Evolutionary conservation across 352 stramenopile genomes (phyloP).

Genomic region (Globisporangium nagaii): DNA sequence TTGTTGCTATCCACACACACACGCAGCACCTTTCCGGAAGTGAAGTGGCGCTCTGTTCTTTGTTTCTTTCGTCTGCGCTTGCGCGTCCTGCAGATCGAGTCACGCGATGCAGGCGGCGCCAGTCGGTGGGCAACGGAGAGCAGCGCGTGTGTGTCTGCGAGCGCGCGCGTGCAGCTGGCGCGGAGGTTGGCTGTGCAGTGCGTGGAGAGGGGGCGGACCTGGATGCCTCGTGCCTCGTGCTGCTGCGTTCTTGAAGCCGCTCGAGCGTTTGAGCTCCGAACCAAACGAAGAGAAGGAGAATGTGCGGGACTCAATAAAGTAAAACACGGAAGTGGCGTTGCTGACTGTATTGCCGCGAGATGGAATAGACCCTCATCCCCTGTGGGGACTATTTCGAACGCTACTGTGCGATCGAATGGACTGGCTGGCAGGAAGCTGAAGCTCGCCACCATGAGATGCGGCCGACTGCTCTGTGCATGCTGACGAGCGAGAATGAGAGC

Average conservation of each 20-base stretch:
- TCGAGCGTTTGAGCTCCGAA: background rate
- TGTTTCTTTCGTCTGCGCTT: background rate
- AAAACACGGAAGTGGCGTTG: background rate
- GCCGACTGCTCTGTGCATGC: too few relatives aligned
- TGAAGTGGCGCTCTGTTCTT: background rate
- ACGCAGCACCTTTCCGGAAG: background rate
- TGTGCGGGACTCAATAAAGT: background rate
- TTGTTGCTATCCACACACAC: background rate
- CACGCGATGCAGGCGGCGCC: background rate
- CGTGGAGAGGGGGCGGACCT: background rate
- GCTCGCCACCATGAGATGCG: too few relatives aligned
- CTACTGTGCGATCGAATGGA: background rate
- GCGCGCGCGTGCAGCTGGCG: background rate
- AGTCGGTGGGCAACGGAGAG: background rate
- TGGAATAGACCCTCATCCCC: background rate
- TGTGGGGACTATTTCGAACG: background rate
- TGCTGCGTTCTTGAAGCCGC: slow-evolving; percentile 9
- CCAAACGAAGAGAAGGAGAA: background rate
- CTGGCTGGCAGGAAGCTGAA: background rate
- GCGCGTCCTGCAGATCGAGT: background rate
- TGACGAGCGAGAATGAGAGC: too few relatives aligned
- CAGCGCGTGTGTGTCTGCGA: too few relatives aligned
- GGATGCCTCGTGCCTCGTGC: background rate
- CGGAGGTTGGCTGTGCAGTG: slow-evolving; percentile 1
- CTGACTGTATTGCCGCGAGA: background rate